Base-by-base conservation (phyloP, 2,329 filamentous ascomycete species). In the Pseudocercospora pini-densiflorae region DNA sequence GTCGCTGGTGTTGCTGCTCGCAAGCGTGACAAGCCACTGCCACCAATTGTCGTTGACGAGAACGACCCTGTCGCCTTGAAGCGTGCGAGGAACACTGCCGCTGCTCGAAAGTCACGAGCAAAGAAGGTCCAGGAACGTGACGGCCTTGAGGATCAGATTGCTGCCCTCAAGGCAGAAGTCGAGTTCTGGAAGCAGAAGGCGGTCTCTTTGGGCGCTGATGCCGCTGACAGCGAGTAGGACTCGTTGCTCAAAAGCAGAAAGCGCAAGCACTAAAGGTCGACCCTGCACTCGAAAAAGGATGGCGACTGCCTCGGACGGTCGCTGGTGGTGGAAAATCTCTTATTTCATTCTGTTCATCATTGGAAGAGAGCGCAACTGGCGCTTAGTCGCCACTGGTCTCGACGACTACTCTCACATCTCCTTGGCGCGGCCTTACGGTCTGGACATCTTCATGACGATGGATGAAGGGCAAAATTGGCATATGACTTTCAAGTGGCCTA, bases 61-160 rank as follows among this genome's bases (percentile, higher is more conserved):
- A 81, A 74, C 49, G 94, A 97, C 75, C 87, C 86, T 9, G 79
- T 91, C n/a, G 93, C 92, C 21, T 87, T 94, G 85, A 97, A 97
- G 89, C 92, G 94, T 78, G 94, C 93, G 59, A 91, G 93, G 72
- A 98, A 97, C 79, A 97, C 93, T 8, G 87, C 96, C 78, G 94
- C 94, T 19, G 94, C 94, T 74, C 93, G 94, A 72, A 97, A 97
- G 82, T 97, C 93, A 66, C 90, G 94, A 61, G 90, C 93, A 76
- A 90, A 93, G 71, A 97, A 97, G 83, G 89, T 92, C 64, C 86
- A 90, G 77, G 87, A 90, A 72, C 85, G 94, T 68, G 89, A 92
- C 63, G 87, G 89, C 65, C 84, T 97, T 54, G 91, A 96, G 82
- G 86, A 86, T 45, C 85, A 87, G 74, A 93, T 97, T 74, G 78